A percentile compares a stretch with the other conserved stretches of the same genome.
Conservation (phyloP, 768 basidiomycete species). For the Trametes coccinea region DNA sequence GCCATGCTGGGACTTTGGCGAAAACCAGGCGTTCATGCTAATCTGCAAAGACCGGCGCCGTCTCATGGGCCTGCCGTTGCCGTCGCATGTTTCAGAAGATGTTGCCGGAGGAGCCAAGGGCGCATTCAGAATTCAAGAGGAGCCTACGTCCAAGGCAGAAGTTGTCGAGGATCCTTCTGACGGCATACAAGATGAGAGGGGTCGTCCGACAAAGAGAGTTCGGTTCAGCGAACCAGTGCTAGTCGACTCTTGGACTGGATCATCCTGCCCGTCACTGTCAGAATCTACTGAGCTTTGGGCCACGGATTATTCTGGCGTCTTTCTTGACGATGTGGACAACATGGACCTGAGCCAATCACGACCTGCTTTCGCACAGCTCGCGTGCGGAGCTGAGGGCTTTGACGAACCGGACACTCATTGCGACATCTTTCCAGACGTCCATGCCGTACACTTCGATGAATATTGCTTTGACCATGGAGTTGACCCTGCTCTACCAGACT, state of each 20-base stretch:
- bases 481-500: not conserved
- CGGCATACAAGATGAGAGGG: not conserved
- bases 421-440: conserved; percentile 26
- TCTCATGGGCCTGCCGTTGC: conserved; percentile 22
- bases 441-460: conserved; percentile 20
- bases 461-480: not conserved
- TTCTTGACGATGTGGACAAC: not conserved
- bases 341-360: not conserved
- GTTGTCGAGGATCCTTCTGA: not conserved
- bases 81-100: not conserved
- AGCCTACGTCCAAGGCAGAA: too few species aligned
- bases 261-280: not conserved
- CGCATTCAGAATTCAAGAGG: too few species aligned
- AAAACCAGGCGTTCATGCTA: conserved; percentile 39
- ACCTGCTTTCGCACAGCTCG: conserved; percentile 15
- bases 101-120: not conserved
- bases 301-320: conserved; percentile 26
- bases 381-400: conserved; percentile 26
- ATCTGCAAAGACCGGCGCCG: conserved; percentile 43
- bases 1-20: not conserved
- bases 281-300: not conserved
- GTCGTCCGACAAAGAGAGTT: conserved; percentile 13
- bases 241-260: not conserved
- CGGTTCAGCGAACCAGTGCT: not conserved
- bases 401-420: conserved; percentile 22